These are phyloP conservation scores for Calocera cornea DNA, from an alignment of 768 basidiomycete genomes.

Conservation along the genomic window DNA sequence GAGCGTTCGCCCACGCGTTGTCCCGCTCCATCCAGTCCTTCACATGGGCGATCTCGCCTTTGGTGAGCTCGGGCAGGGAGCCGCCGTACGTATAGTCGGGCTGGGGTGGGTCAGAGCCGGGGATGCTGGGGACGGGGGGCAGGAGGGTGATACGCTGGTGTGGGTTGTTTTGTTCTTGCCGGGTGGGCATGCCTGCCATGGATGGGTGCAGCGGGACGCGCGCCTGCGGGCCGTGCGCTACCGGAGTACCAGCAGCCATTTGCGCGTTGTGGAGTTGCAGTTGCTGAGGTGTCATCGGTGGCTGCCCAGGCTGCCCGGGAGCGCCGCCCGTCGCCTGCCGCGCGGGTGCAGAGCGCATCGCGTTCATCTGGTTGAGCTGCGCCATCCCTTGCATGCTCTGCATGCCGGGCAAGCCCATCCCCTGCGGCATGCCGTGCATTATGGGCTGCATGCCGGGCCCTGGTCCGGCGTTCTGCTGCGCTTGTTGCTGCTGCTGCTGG, in stretches of 20 bases:
- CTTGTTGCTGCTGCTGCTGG: background rate
- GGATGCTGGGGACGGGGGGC: slow-evolving; percentile 41
- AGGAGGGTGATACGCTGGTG: slow-evolving; percentile 37
- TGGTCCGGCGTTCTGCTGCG: background rate
- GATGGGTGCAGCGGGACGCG: background rate
- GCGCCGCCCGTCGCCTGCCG: background rate
- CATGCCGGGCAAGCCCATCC: background rate
- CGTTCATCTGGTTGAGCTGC: background rate
- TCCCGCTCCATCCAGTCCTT: slow-evolving; percentile 54
- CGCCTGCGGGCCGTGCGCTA: background rate
- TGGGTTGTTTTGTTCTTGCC: slow-evolving; percentile 11
- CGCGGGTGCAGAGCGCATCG: background rate
- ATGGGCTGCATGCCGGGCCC: background rate
- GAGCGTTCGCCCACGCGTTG: slow-evolving; percentile 26
- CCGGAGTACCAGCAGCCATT: too few relatives aligned
- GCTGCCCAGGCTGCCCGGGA: background rate
- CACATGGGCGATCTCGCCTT: slow-evolving; percentile 39
- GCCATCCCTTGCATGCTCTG: background rate
- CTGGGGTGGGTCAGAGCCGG: slow-evolving; percentile 2
- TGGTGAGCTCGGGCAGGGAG: slow-evolving; percentile 33
- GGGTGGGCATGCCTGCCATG: slow-evolving; percentile 7
- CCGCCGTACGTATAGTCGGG: slow-evolving; percentile 32
- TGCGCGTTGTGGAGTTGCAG: too few relatives aligned
- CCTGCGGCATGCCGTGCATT: background rate
- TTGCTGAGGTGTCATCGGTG: background rate